Percentiles rank a stretch among this genome's conserved stretches.
Evolutionary conservation across 768 basidiomycete species (phyloP).

Genomic region (Hemileccinum impolitum): DNA sequence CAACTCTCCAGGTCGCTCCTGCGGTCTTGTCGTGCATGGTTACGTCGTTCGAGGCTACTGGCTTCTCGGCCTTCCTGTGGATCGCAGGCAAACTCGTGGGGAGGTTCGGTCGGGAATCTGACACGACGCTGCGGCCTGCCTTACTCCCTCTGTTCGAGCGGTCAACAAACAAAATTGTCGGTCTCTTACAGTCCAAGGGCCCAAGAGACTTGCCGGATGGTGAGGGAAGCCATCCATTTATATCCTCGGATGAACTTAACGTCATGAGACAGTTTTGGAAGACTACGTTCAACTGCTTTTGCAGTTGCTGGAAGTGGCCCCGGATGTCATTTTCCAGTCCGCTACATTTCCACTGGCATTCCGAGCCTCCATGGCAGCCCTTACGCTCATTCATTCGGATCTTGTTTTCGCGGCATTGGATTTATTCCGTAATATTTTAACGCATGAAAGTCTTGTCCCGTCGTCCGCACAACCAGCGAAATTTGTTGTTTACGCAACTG

Average conservation of each 20-base stretch:
- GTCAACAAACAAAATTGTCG: conserved; percentile 67
- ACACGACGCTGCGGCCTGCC: conserved; percentile 50
- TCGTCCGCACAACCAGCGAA: conserved; percentile 52
- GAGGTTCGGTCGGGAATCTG: conserved; percentile 68
- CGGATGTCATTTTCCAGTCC: conserved; percentile 78
- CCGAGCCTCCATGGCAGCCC: conserved; percentile 68
- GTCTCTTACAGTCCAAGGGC: conserved; percentile 61
- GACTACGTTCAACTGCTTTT: conserved; percentile 85
- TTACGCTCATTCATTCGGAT: conserved; percentile 80
- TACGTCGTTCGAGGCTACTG: conserved; percentile 72
- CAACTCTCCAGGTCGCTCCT: conserved; percentile 65
- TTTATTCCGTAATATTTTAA: conserved; percentile 69
- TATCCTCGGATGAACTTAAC: conserved; percentile 4
- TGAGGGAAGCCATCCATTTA: conserved; percentile 38
- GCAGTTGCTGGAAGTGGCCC: conserved; percentile 61
- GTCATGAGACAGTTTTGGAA: conserved; percentile 69
- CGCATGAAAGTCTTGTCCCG: conserved; percentile 65
- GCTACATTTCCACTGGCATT: conserved; percentile 76
- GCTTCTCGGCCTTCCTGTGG: conserved; percentile 89
- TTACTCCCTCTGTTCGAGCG: conserved; percentile 70
- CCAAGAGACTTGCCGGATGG: conserved; percentile 85
- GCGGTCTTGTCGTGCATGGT: conserved; percentile 75
- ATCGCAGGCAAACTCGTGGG: conserved; percentile 84
- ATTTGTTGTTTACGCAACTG: conserved; percentile 55
- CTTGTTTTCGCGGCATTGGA: conserved; percentile 82